Evolutionary conservation across 345 rosid species (phyloP), one percentile per base, ranked within the genome.

Genomic region (Mallotus nudiflorus): DNA sequence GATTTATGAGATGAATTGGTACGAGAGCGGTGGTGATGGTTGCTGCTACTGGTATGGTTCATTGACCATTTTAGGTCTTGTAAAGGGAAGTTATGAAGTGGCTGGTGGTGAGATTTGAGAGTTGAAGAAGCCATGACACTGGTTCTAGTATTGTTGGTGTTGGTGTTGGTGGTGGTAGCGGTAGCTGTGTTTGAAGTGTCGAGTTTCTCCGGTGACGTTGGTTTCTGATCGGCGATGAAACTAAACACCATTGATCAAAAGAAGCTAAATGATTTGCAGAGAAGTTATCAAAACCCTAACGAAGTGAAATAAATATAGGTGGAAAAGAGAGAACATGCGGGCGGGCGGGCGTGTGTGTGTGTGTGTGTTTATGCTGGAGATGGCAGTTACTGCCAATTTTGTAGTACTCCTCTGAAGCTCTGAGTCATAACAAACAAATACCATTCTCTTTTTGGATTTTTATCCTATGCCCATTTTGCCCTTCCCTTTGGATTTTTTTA

Each of bases 31-130:
- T 80, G 84, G 39, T 73, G 87, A 15, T 69, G 69, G 28, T 88
- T 81, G 58, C 78, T 83, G 39, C 22, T 35, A 2, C 72, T 75
- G 8, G 85, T 2, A 48, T 80, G 83, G 73, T 81, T 85, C 81
- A 77, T 72, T 11, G 85, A 75, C 96, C 92, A 89, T 66, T 78
- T 82, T 5, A 89, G 87, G 74, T 80, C 88, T 62, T 84, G 80
- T 4, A 89, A 69, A 6, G 90, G 76, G 62, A 89, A 89, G 78
- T 89, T 89, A 19, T 89, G 96, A 37, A 89, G 92, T 35, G 87
- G 90, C 49, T 89, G 65, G 10, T 89, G 69, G 10, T 56, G 79
- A 16, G 88, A 65, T 35, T 87, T 89, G 68, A 74, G 68, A 27
- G 82, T 61, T 3, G 89, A 80, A 45, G 89, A 85, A 50, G 77